Conservation (phyloP, 192 early-diverging fungal species). For the Mortierella claussenii region DNA sequence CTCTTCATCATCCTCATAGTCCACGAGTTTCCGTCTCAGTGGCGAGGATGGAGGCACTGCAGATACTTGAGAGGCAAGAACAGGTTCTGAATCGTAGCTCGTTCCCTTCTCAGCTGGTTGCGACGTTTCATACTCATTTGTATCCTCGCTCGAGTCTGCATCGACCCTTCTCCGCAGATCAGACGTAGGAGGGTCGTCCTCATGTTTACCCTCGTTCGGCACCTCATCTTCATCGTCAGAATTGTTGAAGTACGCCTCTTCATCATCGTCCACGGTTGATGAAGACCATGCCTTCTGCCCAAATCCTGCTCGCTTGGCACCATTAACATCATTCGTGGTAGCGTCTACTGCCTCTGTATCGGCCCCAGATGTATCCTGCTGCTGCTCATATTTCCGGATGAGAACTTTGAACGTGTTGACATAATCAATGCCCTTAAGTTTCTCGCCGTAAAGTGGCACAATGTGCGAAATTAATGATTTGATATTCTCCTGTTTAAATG, state of each 20-base stretch:
- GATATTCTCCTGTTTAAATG: slow-evolving; percentile 64
- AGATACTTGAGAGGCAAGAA: slow-evolving; percentile 28
- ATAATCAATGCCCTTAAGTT: slow-evolving; percentile 73
- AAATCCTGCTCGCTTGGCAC: slow-evolving; percentile 15
- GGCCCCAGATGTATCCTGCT: slow-evolving; percentile 60
- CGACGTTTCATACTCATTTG: not conserved
- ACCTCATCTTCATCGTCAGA: slow-evolving; percentile 69
- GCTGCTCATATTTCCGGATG: slow-evolving; percentile 69
- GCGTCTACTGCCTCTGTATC: slow-evolving; percentile 39
- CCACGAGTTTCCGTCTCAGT: slow-evolving; percentile 34
- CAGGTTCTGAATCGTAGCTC: slow-evolving; percentile 23
- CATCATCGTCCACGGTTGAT: slow-evolving; percentile 71
- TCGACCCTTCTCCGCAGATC: slow-evolving; percentile 38
- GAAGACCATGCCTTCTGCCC: slow-evolving; percentile 58
- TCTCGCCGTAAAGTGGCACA: slow-evolving; percentile 64
- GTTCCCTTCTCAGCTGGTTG: not conserved
- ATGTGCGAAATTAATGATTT: slow-evolving; percentile 80
- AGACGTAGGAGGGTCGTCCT: slow-evolving; percentile 38
- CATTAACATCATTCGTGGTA: slow-evolving; percentile 42
- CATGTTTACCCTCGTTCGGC: slow-evolving; percentile 40
- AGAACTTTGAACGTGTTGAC: slow-evolving; percentile 70
- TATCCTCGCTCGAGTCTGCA: slow-evolving; percentile 12
- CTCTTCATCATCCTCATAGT: slow-evolving; percentile 46
- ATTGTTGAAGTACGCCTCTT: slow-evolving; percentile 86
- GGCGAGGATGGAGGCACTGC: slow-evolving; percentile 13